Base-by-base conservation (phyloP, 169 alveolate species). In the Eimeria acervulina region DNA sequence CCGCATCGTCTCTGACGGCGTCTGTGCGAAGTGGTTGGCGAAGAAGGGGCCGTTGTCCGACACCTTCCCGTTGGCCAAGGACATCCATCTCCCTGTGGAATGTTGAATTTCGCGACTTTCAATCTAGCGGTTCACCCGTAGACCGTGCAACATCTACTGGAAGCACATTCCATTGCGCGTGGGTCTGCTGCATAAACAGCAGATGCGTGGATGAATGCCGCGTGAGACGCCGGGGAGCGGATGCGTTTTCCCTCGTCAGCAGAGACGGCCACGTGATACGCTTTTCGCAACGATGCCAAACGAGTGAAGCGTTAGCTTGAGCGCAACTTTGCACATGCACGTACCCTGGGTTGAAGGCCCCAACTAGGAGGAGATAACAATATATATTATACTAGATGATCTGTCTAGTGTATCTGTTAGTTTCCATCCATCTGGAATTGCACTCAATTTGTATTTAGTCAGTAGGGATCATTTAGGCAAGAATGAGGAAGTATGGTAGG, bases 1-100 rank as follows among this genome's bases (percentile, higher is more conserved):
- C 90, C 98, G 99, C 96, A 97, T 99, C 84, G 95, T 95, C 61
- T 96, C 97, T 3, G 97, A 96, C 80, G 98, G 98, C 33, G 97
- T 97, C 61, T 40, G 87, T 93, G 97, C 96, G 90, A 95, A 95
- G 83, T 96, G 97, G 97, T 33, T 96, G 31, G 90, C 96, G 68
- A 68, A 95, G 83, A 80, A 92, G 93, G 97, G 97, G 21, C 97
- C 95, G n/a, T 85, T 95, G 31, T 28, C 95, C 15, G 66, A 90
- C 51, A 90, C 94, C 61, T 95, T 95, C 89, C 97, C 97, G 23
- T 51, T 66, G 40, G 97, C 97, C 42, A 95, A 87, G 76, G 85
- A 95, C 63, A 90, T 95, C 63, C 47, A 47, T 36, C 51, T 95
- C 15, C 97, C 97, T 1, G 94, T 95, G 38, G 84, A 52, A 28